Evolutionary conservation across 2,329 filamentous ascomycete species (phyloP), one percentile per base, ranked within the genome.

Genomic region (Ceratocystis eucalypticola): DNA sequence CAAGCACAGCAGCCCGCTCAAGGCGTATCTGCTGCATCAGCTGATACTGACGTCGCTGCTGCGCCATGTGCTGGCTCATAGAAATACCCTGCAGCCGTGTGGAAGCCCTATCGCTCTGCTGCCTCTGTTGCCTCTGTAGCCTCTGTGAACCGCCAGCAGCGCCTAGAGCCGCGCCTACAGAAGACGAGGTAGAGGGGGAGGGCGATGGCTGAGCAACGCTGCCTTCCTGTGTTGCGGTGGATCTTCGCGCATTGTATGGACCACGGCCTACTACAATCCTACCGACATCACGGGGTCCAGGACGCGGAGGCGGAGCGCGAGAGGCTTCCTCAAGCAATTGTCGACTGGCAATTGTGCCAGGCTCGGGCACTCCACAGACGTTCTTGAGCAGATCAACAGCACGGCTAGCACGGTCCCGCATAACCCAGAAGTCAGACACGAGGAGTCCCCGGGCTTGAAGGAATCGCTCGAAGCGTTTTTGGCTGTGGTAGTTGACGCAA

Each of bases 381-480:
- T 64, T 66, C 15, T 68, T 66, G 44, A 67, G 66, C 22, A 64
- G 63, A 15, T 68, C 67, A 15, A 68, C 66, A 10, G 63, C 62
- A 28, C 66, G 63, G 55, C 62, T 57, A 28, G 63, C 67, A 28
- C 65, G 61, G 22, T 67, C 67, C 57, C 65, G 65, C 67, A 68
- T 66, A 45, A 64, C 65, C 67, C 65, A 65, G 45, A 68, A 66
- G 46, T 68, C 64, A 48, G 65, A 64, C 28, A 69, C 65, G 62
- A 69, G 69, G 69, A 86, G 81, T 30, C 78, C 79, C 69, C 85
- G 77, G 7, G 80, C 75, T 72, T 86, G 85, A 75, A 87, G 77
- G 72, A 89, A 79, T 41, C 86, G 82, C 74, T 87, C 84, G 71
- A 86, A 88, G 70, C 86, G 78, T 75, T 88, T 88, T 69, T 84